phyloP scores from a whole-genome alignment of 768 basidiomycete genomes.

The Phylloporus rhodoxanthus region DNA sequence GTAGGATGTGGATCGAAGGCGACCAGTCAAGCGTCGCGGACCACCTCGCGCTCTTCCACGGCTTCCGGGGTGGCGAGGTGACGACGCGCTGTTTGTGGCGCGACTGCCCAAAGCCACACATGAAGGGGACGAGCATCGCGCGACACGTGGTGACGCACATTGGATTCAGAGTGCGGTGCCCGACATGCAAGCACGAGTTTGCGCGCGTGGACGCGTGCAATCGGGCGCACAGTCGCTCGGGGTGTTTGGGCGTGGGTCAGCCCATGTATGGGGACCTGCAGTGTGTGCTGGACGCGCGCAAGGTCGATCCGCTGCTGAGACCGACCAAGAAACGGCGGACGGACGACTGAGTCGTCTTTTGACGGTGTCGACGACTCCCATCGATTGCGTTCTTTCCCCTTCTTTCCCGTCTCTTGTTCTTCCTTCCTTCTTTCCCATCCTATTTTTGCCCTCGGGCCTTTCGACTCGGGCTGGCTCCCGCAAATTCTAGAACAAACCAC shows the following conservation, averaged over 20 bases:
- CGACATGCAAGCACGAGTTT: constrained; percentile 29
- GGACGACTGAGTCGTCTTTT: constrained; percentile 15
- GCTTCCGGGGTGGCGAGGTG: constrained; percentile 28
- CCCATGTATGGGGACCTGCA: constrained; percentile 29
- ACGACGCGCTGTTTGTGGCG: constrained; percentile 29
- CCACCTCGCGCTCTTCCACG: constrained; percentile 28
- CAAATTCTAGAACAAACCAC: not conserved
- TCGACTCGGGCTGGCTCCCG: not conserved
- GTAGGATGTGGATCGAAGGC: constrained; percentile 32
- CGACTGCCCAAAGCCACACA: constrained; percentile 23
- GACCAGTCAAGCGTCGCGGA: constrained; percentile 31
- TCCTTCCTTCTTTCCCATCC: not conserved
- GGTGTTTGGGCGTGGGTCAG: constrained; percentile 26
- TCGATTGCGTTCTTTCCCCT: not conserved
- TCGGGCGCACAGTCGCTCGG: constrained; percentile 30
- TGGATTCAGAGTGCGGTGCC: constrained; percentile 27
- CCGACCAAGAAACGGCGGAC: constrained; percentile 28
- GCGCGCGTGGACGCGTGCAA: constrained; percentile 31
- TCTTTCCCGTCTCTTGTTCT: not conserved
- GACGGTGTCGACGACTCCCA: too few relatives aligned
- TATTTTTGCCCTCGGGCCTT: not conserved
- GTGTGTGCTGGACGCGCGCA: constrained; percentile 24
- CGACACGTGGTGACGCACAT: constrained; percentile 31
- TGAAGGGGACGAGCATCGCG: constrained; percentile 32
- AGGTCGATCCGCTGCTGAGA: constrained; percentile 17